Percentiles rank a stretch among this genome's conserved stretches.
Evolutionary conservation across 2,329 filamentous ascomycete species (phyloP).

Genomic region (Aspergillus floridensis): DNA sequence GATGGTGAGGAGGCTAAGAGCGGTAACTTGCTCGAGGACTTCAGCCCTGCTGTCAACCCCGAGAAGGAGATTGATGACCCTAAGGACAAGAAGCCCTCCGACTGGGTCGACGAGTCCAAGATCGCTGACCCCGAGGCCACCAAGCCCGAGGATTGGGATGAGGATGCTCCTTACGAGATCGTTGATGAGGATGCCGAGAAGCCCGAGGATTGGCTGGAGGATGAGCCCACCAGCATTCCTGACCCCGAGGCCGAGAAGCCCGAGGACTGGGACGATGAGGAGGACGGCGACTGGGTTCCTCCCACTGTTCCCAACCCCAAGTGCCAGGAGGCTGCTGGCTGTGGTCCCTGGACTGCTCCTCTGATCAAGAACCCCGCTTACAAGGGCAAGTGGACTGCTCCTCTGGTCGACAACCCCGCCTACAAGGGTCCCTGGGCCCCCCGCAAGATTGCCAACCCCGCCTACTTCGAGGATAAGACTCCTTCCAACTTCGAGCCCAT

Average conservation of each 20-base stretch:
- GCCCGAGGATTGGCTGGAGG: constrained; percentile 94
- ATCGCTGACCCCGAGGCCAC: constrained; percentile 88
- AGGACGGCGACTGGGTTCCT: constrained; percentile 95
- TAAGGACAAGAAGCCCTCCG: constrained; percentile 88
- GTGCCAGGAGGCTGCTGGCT: constrained; percentile 89
- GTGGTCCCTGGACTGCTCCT: constrained; percentile 87
- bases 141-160: constrained; percentile 99
- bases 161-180: constrained; percentile 96
- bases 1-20: constrained; percentile 86
- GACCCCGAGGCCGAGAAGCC: constrained; percentile 97
- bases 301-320: constrained; percentile 93
- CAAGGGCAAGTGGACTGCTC: constrained; percentile 98
- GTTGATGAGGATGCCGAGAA: constrained; percentile 86
- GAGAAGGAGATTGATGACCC: constrained; percentile 90
- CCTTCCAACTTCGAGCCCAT: constrained; percentile 97
- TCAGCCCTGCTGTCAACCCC: constrained; percentile 90
- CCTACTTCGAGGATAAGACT: constrained; percentile 95
- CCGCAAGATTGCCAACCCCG: constrained; percentile 93
- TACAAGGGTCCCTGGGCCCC: constrained; percentile 97
- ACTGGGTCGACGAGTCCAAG: constrained; percentile 92
- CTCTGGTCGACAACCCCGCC: constrained; percentile 90
- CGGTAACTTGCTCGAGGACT: constrained; percentile 91
- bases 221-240: constrained; percentile 76
- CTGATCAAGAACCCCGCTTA: constrained; percentile 92
- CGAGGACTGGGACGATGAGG: constrained; percentile 99